Evolutionary conservation across 192 early-diverging fungal genomes (phyloP).

Genomic region (Backusella australiensis): DNA sequence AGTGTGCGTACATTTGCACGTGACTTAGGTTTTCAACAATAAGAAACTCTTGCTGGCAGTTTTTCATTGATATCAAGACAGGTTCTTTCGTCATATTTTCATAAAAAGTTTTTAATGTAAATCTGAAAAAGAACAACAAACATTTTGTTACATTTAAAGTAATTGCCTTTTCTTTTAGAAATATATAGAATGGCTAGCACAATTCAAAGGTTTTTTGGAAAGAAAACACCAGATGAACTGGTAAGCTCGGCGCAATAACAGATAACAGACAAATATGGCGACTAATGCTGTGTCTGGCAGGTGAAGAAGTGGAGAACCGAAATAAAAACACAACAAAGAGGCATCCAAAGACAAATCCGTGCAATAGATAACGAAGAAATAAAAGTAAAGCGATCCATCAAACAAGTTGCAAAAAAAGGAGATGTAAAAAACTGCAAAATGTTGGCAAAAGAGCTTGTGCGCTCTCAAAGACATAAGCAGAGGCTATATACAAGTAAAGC

Average conservation of each 20-base stretch:
- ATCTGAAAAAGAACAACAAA: background rate
- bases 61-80: background rate
- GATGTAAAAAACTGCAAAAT: conserved; percentile 69
- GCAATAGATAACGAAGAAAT: conserved; percentile 80
- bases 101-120: background rate
- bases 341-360: conserved; percentile 79
- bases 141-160: background rate
- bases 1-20: background rate
- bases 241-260: conserved; percentile 25
- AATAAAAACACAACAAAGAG: conserved; percentile 83
- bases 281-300: conserved; percentile 34
- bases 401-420: conserved; percentile 85
- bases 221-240: conserved; percentile 57
- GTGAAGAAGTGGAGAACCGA: conserved; percentile 90
- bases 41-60: background rate
- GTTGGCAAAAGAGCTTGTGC: conserved; percentile 84
- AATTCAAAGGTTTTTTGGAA: conserved; percentile 60
- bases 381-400: conserved; percentile 77
- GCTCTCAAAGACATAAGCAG: conserved; percentile 74
- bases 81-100: background rate
- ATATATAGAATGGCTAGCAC: conserved; percentile 2
- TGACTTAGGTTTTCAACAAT: background rate
- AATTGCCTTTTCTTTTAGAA: background rate
- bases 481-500: conserved; percentile 86
- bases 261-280: background rate